phyloP scores from a whole-genome alignment of 352 stramenopile genomes.

The Phytophthora hibernalis region DNA sequence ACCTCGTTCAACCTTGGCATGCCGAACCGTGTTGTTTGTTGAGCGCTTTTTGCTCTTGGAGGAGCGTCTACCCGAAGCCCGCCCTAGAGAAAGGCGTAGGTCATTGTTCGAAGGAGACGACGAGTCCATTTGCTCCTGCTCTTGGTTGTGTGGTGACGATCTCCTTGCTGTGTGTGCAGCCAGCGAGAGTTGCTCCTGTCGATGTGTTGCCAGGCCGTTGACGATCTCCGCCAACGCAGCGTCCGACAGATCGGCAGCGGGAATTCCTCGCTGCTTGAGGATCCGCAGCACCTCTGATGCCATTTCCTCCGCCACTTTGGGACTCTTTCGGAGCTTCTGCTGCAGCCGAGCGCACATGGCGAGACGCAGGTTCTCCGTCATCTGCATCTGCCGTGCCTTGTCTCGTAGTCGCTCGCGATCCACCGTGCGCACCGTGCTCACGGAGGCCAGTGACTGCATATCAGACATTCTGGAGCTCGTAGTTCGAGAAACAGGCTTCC shows the following conservation, averaged over 20 bases:
- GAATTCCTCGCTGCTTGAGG: conserved; percentile 53
- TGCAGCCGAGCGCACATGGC: conserved; percentile 78
- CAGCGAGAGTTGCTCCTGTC: conserved; percentile 46
- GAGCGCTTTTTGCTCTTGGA: conserved; percentile 33
- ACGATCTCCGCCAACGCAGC: conserved; percentile 50
- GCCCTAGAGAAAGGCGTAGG: conserved; percentile 4
- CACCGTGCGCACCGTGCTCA: conserved; percentile 58
- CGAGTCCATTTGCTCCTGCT: conserved; percentile 45
- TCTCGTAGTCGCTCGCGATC: conserved; percentile 75
- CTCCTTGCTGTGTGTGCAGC: conserved; percentile 13
- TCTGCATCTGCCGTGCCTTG: conserved; percentile 71
- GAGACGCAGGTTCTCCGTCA: conserved; percentile 76
- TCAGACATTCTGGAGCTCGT: conserved; percentile 50
- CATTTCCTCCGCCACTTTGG: conserved; percentile 69
- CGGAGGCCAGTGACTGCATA: conserved; percentile 34
- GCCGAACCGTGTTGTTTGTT: conserved; percentile 18
- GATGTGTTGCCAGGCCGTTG: conserved; percentile 43
- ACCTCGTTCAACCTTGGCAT: conserved; percentile 2
- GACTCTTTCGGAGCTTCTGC: conserved; percentile 71
- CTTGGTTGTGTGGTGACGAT: conserved; percentile 22
- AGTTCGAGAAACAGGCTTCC: conserved; percentile 40
- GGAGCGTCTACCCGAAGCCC: conserved; percentile 27
- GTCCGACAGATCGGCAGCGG: conserved; percentile 47
- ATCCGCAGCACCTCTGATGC: conserved; percentile 58
- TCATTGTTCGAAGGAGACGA: neutral